Evolutionary conservation across 2,329 filamentous ascomycete genomes (phyloP).

Genomic region (Ilyonectria robusta): DNA sequence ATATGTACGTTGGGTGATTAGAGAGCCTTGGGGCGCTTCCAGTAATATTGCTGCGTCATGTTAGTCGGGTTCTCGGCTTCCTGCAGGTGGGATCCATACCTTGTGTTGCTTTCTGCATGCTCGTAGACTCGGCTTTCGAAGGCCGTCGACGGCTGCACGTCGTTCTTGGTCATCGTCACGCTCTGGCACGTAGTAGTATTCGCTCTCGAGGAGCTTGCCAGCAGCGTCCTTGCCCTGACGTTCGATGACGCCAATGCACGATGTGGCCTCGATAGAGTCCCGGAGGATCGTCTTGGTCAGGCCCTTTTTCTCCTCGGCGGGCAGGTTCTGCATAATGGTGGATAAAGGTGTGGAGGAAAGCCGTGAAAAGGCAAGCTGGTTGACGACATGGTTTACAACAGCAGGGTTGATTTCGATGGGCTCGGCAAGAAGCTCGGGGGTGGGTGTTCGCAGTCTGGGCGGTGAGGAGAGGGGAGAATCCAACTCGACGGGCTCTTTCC

Average conservation of each 20-base stretch:
- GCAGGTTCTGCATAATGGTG: constrained; percentile 89
- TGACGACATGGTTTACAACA: constrained; percentile 88
- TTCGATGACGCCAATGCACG: constrained; percentile 88
- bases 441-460: constrained; percentile 40
- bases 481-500: constrained; percentile 9
- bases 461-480: constrained; percentile 49
- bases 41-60: constrained; percentile 74
- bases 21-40: constrained; percentile 75
- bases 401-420: constrained; percentile 55
- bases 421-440: constrained; percentile 41
- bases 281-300: constrained; percentile 77
- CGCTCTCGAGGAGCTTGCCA: constrained; percentile 92
- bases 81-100: constrained; percentile 70
- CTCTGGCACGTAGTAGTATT: constrained; percentile 97
- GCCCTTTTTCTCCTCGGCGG: constrained; percentile 72
- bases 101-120: constrained; percentile 97
- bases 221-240: constrained; percentile 96
- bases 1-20: constrained; percentile 50
- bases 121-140: constrained; percentile 90
- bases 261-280: constrained; percentile 78
- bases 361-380: constrained; percentile 95
- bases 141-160: constrained; percentile 83
- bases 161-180: constrained; percentile 84
- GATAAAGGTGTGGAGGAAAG: constrained; percentile 93
- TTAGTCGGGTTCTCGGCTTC: constrained; percentile 28